A percentile compares a stretch with the other conserved stretches of the same genome.
These are phyloP conservation scores for Colletotrichum sidae DNA, from an alignment of 2,329 filamentous ascomycete species.

Conservation along the genomic window DNA sequence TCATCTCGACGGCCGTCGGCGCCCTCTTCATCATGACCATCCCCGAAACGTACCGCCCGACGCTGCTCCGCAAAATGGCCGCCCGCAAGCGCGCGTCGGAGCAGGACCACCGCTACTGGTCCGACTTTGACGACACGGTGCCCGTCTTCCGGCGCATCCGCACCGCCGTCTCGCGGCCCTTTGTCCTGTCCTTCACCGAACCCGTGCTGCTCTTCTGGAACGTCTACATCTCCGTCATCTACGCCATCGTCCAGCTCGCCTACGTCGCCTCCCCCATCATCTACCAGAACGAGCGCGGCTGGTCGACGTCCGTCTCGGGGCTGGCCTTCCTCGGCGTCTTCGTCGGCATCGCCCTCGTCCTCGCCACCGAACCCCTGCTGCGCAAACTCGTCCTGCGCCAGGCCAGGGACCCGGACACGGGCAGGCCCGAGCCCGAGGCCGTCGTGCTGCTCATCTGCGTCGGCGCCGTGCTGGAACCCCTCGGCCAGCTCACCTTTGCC, in stretches of 20 bases:
- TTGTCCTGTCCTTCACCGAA: conserved; percentile 71
- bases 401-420: conserved; percentile 67
- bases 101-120: conserved; percentile 63
- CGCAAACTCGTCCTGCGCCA: conserved; percentile 70
- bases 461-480: conserved; percentile 67
- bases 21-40: conserved; percentile 61
- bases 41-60: conserved; percentile 67
- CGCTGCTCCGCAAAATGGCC: conserved; percentile 62
- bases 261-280: conserved; percentile 75
- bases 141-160: conserved; percentile 64
- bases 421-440: conserved; percentile 69
- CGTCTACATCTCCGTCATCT: conserved; percentile 72
- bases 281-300: conserved; percentile 67
- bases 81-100: conserved; percentile 59
- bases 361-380: conserved; percentile 54
- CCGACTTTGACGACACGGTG: conserved; percentile 68
- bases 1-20: conserved; percentile 65
- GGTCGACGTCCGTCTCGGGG: conserved; percentile 66
- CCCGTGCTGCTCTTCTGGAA: conserved; percentile 66
- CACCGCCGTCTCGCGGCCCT: conserved; percentile 69
- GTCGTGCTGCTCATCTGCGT: conserved; percentile 73
- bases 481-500: conserved; percentile 72
- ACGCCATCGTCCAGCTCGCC: conserved; percentile 73
- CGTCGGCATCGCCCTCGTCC: conserved; percentile 36
- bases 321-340: conserved; percentile 49